Conservation (phyloP, 805 yeast genomes). For the Scheffersomyces amazonensis region DNA sequence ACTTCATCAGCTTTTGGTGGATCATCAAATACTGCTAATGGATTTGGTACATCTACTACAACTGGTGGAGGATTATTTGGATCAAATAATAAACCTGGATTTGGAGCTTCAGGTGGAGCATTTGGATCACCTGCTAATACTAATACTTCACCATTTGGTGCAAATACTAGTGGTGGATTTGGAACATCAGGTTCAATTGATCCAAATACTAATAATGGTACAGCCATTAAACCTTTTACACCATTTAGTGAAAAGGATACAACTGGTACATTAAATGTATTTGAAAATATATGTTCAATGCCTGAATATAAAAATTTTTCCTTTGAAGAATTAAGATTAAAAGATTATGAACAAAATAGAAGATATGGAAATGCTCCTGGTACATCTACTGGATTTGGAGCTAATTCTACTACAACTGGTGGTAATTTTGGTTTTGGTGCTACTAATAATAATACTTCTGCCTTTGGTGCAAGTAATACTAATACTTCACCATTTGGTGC, state of each 20-base stretch:
- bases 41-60: conserved; percentile 18
- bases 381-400: conserved; percentile 28
- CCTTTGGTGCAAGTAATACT: conserved; percentile 18
- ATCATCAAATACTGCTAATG: conserved; percentile 16
- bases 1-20: conserved; percentile 25
- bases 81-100: conserved; percentile 14
- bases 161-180: conserved; percentile 14
- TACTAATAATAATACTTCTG: conserved; percentile 12
- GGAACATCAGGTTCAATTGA: conserved; percentile 26
- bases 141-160: conserved; percentile 15
- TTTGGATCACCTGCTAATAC: conserved; percentile 13
- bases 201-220: conserved; percentile 54
- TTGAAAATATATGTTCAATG: conserved; percentile 80
- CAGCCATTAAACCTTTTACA: conserved; percentile 67
- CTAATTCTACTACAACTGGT: conserved; percentile 28
- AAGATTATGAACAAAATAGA: conserved; percentile 79
- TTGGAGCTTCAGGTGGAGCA: conserved; percentile 21
- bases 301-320: conserved; percentile 83
- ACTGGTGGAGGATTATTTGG: conserved; percentile 24
- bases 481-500: conserved; percentile 34
- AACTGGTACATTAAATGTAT: conserved; percentile 44
- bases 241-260: conserved; percentile 74
- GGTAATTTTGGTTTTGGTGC: conserved; percentile 19
- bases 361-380: conserved; percentile 48
- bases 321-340: conserved; percentile 82